Conservation (phyloP, 768 basidiomycete species). For the Suillus lakei region DNA sequence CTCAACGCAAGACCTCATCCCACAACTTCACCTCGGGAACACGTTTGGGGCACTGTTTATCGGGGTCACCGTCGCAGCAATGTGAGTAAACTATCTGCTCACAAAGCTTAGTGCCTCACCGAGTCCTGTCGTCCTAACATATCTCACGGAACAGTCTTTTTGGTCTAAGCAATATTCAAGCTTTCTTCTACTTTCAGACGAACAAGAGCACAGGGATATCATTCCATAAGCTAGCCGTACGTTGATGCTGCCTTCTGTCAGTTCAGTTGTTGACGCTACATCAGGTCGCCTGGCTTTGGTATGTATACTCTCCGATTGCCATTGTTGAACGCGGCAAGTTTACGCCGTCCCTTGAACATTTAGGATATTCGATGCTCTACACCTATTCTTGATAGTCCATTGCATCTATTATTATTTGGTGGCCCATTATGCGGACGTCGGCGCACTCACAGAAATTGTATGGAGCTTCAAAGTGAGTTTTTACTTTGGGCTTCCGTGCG, state of each 20-base stretch:
- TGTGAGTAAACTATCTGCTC: not conserved
- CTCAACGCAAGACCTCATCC: not conserved
- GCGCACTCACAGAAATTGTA: slow-evolving; percentile 1
- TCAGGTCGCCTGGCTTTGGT: slow-evolving; percentile 5
- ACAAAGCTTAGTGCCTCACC: no score
- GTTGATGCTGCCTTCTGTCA: not conserved
- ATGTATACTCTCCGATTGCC: not conserved
- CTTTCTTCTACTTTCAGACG: slow-evolving; percentile 4
- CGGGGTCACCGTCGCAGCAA: not conserved
- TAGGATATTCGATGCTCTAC: not conserved
- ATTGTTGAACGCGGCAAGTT: not conserved
- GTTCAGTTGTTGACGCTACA: not conserved
- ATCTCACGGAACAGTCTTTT: not conserved
- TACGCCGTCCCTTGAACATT: not conserved
- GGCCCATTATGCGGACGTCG: not conserved
- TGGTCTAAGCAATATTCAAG: slow-evolving; percentile 4
- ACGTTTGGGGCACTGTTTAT: slow-evolving; percentile 2
- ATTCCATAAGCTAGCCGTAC: not conserved
- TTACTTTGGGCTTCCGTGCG: not conserved
- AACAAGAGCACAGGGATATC: not conserved
- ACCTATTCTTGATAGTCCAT: not conserved
- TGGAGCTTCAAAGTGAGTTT: slow-evolving; percentile 7
- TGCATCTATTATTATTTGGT: slow-evolving; percentile 1
- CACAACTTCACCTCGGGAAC: not conserved
- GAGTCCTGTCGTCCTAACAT: not conserved